Conservation (phyloP, 2,329 filamentous ascomycete genomes). For the Calonectria crousiana region DNA sequence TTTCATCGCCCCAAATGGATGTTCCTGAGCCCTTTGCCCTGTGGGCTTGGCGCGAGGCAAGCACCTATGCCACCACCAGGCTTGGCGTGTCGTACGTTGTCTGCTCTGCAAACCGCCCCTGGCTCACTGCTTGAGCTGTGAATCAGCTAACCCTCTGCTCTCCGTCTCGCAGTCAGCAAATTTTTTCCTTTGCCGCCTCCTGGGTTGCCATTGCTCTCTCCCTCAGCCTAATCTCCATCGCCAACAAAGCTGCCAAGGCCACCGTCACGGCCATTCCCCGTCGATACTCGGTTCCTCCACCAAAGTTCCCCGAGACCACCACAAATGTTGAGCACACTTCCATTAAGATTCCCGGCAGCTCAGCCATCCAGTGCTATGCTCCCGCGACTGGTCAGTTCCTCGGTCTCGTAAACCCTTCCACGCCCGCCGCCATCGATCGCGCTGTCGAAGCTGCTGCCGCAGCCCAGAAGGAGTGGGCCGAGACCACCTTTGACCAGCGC, state of each 20-base stretch:
- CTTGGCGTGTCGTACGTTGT: constrained; percentile 42
- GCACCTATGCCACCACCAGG: constrained; percentile 35
- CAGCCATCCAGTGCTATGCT: constrained; percentile 84
- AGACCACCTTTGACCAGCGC: constrained; percentile 82
- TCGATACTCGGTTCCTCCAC: constrained; percentile 71
- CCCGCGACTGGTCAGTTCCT: constrained; percentile 91
- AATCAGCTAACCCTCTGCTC: constrained; percentile 8
- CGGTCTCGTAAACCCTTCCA: constrained; percentile 82
- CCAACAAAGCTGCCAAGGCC: constrained; percentile 37
- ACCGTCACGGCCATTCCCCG: constrained; percentile 55
- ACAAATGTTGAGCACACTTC: constrained; percentile 69
- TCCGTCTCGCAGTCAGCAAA: constrained; percentile 36
- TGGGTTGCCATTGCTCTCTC: constrained; percentile 48
- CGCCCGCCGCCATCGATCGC: constrained; percentile 81
- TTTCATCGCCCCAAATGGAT: constrained; percentile 30
- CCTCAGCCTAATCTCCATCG: constrained; percentile 45
- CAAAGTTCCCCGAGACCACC: constrained; percentile 70
- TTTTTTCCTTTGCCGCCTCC: constrained; percentile 46
- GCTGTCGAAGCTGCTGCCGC: constrained; percentile 78
- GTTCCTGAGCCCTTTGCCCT: constrained; percentile 33
- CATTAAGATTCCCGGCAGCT: constrained; percentile 74
- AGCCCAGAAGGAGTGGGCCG: constrained; percentile 83
- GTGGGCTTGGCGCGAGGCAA: constrained; percentile 35
- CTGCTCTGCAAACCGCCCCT: background rate
- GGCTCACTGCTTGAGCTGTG: background rate